phyloP scores from a whole-genome alignment of 2,329 filamentous ascomycete genomes.

The Colletotrichum sidae region DNA sequence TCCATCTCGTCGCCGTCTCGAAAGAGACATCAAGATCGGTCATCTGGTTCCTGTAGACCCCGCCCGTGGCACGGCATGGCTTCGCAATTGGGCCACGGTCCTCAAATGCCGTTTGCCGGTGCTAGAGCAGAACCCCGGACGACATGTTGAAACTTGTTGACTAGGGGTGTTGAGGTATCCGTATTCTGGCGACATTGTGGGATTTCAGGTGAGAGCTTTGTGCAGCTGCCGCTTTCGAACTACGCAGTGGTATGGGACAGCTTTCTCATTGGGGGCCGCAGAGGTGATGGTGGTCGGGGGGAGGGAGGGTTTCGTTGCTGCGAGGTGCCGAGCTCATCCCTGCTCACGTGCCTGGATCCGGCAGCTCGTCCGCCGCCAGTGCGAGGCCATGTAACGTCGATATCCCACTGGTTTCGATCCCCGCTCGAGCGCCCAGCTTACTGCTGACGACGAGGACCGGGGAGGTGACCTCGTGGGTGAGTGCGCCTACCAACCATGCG shows the following conservation, averaged over 20 bases:
- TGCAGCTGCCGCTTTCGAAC: conserved; percentile 8
- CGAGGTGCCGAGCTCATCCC: conserved; percentile 32
- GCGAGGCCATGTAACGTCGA: conserved; percentile 30
- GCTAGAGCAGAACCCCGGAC: conserved; percentile 1
- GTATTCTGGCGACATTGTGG: conserved; percentile 8
- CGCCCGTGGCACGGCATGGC: conserved; percentile 22
- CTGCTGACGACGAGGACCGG: conserved; percentile 6
- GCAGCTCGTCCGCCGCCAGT: conserved; percentile 34
- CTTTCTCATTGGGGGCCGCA: conserved; percentile 20
- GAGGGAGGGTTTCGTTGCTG: not conserved
- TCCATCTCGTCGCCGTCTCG: conserved; percentile 18
- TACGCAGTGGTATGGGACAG: not conserved
- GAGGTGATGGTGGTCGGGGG: conserved; percentile 1
- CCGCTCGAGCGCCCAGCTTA: conserved; percentile 9
- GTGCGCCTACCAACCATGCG: too few relatives aligned
- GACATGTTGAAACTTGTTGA: not conserved
- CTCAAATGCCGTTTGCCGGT: conserved; percentile 23
- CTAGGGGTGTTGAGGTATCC: too few relatives aligned
- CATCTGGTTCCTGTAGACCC: conserved; percentile 16
- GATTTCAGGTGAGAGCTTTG: conserved; percentile 1
- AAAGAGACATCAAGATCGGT: conserved; percentile 1
- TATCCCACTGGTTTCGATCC: conserved; percentile 11
- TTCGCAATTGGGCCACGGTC: conserved; percentile 24
- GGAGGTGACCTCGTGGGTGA: conserved; percentile 3
- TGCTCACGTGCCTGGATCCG: conserved; percentile 28